Conservation (phyloP, 2,329 filamentous ascomycete species). For the Elsinoe perseae region DNA sequence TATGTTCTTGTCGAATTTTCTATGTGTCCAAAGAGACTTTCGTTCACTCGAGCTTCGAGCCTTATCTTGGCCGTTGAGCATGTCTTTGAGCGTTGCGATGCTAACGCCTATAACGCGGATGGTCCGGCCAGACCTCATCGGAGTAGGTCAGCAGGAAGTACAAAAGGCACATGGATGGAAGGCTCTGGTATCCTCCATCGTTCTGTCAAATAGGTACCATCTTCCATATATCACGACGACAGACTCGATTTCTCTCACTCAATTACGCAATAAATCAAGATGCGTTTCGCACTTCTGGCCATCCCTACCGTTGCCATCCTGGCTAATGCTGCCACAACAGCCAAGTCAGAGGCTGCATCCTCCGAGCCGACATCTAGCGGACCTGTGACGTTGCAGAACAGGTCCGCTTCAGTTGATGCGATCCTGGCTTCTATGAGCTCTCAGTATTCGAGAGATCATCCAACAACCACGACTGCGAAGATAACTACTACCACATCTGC, state of each 20-base stretch:
- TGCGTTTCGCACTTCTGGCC: background rate
- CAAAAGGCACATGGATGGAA: background rate
- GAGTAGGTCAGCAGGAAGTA: background rate
- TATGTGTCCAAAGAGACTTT: too few species aligned
- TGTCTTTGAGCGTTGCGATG: background rate
- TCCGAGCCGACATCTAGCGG: background rate
- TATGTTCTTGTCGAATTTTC: too few species aligned
- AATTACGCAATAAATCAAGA: background rate
- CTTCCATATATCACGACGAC: too few species aligned
- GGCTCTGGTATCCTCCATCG: too few species aligned
- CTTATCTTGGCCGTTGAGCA: background rate
- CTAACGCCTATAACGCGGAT: background rate
- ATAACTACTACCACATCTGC: background rate
- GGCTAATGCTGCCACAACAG: background rate
- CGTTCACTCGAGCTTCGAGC: background rate
- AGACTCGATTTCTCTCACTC: background rate
- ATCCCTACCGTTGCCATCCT: background rate
- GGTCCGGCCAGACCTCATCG: background rate
- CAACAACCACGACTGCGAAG: background rate
- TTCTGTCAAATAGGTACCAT: too few species aligned
- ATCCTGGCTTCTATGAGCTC: background rate
- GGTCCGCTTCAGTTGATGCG: background rate
- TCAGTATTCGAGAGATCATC: slow-evolving; percentile 11
- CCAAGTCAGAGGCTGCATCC: background rate
- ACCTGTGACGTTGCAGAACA: background rate